A percentile compares a stretch with the other conserved stretches of the same genome.
Evolutionary conservation across 2,329 filamentous ascomycete species (phyloP).

Genomic region (Fusarium denticulatum): DNA sequence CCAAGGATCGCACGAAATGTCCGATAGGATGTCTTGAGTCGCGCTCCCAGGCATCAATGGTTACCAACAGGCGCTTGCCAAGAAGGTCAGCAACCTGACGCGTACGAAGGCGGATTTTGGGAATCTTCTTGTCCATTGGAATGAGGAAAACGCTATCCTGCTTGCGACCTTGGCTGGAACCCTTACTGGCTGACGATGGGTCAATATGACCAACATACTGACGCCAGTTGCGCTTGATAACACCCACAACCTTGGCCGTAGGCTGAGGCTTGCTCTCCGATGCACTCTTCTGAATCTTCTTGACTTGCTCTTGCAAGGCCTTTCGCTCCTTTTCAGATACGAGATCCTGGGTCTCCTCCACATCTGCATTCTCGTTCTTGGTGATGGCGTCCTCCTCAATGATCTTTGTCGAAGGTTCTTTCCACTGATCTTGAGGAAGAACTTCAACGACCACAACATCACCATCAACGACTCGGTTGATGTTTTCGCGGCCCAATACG

Average conservation of each 20-base stretch:
- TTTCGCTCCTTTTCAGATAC: constrained; percentile 88
- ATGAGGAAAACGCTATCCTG: constrained; percentile 95
- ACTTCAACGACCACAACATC: constrained; percentile 95
- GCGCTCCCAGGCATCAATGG: constrained; percentile 94
- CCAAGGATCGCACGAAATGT: constrained; percentile 92
- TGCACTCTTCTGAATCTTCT: constrained; percentile 79
- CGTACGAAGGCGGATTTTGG: constrained; percentile 93
- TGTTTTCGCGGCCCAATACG: constrained; percentile 91
- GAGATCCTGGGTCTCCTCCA: constrained; percentile 78
- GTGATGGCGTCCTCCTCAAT: constrained; percentile 93
- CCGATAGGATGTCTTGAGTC: constrained; percentile 92
- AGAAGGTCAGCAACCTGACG: constrained; percentile 88
- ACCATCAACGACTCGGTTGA: constrained; percentile 91
- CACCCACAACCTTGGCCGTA: constrained; percentile 89
- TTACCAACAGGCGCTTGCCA: constrained; percentile 90
- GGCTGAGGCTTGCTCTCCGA: constrained; percentile 85
- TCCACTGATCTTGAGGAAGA: constrained; percentile 95
- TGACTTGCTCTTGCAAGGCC: constrained; percentile 91
- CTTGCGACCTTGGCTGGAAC: constrained; percentile 78
- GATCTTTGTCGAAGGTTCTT: constrained; percentile 92
- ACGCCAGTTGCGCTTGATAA: constrained; percentile 96
- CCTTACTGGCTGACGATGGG: constrained; percentile 80
- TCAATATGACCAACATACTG: constrained; percentile 98
- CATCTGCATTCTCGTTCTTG: constrained; percentile 92
- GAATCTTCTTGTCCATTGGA: constrained; percentile 97